Percentiles rank a stretch among this genome's conserved stretches.
These are phyloP conservation scores for Scedosporium boydii DNA, from an alignment of 2,329 filamentous ascomycete genomes.

Conservation along the genomic window DNA sequence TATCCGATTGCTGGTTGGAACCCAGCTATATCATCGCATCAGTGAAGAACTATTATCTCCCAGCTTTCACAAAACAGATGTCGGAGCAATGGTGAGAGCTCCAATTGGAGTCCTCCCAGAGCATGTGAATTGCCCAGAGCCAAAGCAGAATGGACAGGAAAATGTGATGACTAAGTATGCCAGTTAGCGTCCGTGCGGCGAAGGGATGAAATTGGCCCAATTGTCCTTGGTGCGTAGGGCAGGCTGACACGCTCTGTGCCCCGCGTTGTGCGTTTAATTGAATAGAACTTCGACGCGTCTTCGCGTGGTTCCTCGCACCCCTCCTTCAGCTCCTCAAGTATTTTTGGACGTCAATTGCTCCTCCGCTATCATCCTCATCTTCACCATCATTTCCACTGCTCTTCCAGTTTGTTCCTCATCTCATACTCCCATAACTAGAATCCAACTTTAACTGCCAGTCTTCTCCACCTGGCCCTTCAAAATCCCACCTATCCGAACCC, in stretches of 20 bases:
- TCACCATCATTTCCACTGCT: not conserved
- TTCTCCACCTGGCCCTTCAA: too few relatives aligned
- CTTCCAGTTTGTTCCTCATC: not conserved
- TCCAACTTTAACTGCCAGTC: not conserved
- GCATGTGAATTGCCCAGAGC: too few relatives aligned
- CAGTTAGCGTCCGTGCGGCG: too few relatives aligned
- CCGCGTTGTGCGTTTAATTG: constrained; percentile 6
- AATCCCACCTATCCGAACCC: not conserved
- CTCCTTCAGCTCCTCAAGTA: not conserved
- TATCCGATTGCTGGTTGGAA: too few relatives aligned
- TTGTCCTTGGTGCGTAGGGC: not conserved
- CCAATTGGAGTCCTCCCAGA: too few relatives aligned
- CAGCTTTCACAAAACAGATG: too few relatives aligned
- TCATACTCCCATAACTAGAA: not conserved
- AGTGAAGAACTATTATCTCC: too few relatives aligned
- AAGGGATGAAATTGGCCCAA: not conserved
- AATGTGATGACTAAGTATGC: too few relatives aligned
- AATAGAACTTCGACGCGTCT: constrained; percentile 5
- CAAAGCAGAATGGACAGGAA: too few relatives aligned
- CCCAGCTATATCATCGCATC: too few relatives aligned
- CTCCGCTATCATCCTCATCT: too few relatives aligned
- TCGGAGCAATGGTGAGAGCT: too few relatives aligned
- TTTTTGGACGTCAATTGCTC: not conserved
- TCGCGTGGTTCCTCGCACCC: not conserved
- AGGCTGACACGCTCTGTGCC: not conserved